phyloP scores from a whole-genome alignment of 768 basidiomycete genomes.

The Lactifluus hygrophoroides region DNA sequence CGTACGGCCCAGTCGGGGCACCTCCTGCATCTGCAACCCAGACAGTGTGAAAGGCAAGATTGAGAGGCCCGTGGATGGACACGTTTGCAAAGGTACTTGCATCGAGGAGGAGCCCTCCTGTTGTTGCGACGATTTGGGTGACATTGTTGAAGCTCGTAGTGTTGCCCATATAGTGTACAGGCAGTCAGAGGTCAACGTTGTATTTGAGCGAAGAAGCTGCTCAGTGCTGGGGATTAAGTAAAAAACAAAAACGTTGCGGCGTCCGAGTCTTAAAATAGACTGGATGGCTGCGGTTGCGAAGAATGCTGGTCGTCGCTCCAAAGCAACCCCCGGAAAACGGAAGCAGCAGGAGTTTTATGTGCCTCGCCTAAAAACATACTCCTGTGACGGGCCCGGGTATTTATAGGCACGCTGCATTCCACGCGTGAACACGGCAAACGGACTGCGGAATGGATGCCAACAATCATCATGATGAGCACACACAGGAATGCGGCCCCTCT shows the following conservation, averaged over 20 bases:
- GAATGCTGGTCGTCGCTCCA: not conserved
- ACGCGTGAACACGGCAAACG: not conserved
- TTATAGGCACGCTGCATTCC: no score
- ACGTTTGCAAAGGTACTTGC: not conserved
- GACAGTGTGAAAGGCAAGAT: conserved; percentile 3
- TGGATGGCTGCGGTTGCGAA: not conserved
- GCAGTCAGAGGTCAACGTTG: not conserved
- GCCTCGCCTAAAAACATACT: no score
- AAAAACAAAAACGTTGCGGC: no score
- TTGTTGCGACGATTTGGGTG: conserved; percentile 1
- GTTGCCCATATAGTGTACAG: conserved; percentile 1
- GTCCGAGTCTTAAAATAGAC: no score
- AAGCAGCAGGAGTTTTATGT: no score
- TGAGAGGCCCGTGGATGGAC: not conserved
- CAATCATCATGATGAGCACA: not conserved
- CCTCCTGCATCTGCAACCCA: conserved; percentile 2
- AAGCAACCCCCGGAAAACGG: no score
- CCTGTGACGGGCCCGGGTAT: no score
- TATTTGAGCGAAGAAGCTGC: no score
- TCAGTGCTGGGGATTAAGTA: no score
- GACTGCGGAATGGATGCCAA: not conserved
- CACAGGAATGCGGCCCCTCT: no score
- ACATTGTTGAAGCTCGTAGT: not conserved
- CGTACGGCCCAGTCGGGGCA: conserved; percentile 7
- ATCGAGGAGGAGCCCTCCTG: conserved; percentile 10